These are phyloP conservation scores for Plectosphaerella sp. DNA, from an alignment of 2,329 filamentous ascomycete genomes.

Conservation along the genomic window DNA sequence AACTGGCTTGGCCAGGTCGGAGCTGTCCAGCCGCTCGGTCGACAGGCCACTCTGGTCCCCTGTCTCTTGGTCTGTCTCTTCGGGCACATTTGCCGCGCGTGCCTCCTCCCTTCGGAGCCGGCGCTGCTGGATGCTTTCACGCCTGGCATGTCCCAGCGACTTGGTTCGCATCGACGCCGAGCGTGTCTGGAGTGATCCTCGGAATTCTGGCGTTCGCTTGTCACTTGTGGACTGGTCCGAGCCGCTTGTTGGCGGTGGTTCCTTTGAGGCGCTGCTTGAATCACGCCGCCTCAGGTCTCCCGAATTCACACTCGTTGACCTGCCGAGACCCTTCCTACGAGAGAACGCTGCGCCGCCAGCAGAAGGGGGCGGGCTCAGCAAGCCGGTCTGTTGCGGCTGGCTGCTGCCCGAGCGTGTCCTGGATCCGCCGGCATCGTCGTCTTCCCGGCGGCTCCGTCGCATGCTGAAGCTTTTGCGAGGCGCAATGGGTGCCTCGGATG, in stretches of 20 bases:
- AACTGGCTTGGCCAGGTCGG: constrained; percentile 86
- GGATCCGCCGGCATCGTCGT: constrained; percentile 42
- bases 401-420: constrained; percentile 52
- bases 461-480: constrained; percentile 89
- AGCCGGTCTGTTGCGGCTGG: constrained; percentile 71
- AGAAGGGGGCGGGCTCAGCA: constrained; percentile 69
- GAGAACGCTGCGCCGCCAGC: constrained; percentile 52
- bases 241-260: constrained; percentile 70
- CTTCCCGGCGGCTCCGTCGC: constrained; percentile 50
- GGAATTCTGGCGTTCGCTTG: constrained; percentile 45
- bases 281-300: constrained; percentile 69
- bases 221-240: constrained; percentile 68
- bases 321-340: constrained; percentile 66
- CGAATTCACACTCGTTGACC: constrained; percentile 89
- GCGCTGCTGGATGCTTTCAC: constrained; percentile 88
- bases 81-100: constrained; percentile 73
- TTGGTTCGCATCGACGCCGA: constrained; percentile 71
- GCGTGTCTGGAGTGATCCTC: constrained; percentile 46
- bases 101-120: constrained; percentile 69
- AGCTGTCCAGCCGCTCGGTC: constrained; percentile 58
- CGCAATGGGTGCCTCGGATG: constrained; percentile 57
- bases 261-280: constrained; percentile 46
- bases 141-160: constrained; percentile 81
- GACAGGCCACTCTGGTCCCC: constrained; percentile 57
- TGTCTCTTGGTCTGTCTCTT: constrained; percentile 84